These are phyloP conservation scores for Penicillium argentinense DNA, from an alignment of 495 filamentous ascomycete genomes.

Conservation along the genomic window DNA sequence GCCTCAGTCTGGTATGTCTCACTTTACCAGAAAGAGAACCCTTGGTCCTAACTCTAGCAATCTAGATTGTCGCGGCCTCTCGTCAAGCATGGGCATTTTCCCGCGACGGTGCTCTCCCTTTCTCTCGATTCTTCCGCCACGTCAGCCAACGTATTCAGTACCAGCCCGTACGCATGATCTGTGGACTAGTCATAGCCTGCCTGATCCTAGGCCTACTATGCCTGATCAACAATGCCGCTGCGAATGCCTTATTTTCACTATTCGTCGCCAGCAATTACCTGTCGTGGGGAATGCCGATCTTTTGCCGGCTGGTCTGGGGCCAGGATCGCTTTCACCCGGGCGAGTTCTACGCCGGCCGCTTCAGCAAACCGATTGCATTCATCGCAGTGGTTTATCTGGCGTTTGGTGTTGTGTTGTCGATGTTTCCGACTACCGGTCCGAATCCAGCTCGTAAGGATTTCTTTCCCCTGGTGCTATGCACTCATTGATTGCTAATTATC, in stretches of 20 bases:
- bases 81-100: slow-evolving; percentile 62
- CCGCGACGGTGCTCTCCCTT: slow-evolving; percentile 59
- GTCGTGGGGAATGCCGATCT: slow-evolving; percentile 62
- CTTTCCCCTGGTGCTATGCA: background rate
- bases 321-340: slow-evolving; percentile 58
- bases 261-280: slow-evolving; percentile 61
- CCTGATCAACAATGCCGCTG: slow-evolving; percentile 57
- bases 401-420: slow-evolving; percentile 56
- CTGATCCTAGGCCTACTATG: slow-evolving; percentile 59
- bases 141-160: slow-evolving; percentile 56
- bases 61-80: slow-evolving; percentile 51
- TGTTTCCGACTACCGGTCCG: slow-evolving; percentile 60
- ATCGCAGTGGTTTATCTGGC: slow-evolving; percentile 53
- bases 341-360: slow-evolving; percentile 34
- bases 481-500: slow-evolving; percentile 5
- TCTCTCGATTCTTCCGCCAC: slow-evolving; percentile 60
- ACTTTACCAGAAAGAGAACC: no score
- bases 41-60: no score
- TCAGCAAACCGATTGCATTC: slow-evolving; percentile 54
- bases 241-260: slow-evolving; percentile 61
- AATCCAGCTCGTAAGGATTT: slow-evolving; percentile 46
- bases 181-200: slow-evolving; percentile 55
- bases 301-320: slow-evolving; percentile 63
- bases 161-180: slow-evolving; percentile 60
- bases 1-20: slow-evolving; percentile 34